Evolutionary conservation across 345 rosid genomes (phyloP).

Genomic region (Brassica nigra): DNA sequence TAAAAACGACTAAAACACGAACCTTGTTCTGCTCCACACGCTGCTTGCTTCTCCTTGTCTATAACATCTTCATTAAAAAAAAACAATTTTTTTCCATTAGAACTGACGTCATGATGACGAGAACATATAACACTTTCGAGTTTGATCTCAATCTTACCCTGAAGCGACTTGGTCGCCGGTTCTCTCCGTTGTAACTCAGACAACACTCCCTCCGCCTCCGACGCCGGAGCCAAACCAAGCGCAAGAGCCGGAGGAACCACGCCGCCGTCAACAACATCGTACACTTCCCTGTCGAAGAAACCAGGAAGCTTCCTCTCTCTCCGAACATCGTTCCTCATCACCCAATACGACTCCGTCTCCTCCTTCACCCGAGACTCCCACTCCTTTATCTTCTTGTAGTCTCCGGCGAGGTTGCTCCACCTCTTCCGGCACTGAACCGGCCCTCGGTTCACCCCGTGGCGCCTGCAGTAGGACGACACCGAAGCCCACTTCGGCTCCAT

Average conservation of each 20-base stretch:
- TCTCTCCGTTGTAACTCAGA: constrained; percentile 76
- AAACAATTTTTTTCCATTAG: neutral
- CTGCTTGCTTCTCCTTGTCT: constrained; percentile 55
- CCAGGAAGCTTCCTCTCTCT: constrained; percentile 90
- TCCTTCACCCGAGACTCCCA: constrained; percentile 77
- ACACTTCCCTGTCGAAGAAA: constrained; percentile 90
- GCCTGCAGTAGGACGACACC: constrained; percentile 81
- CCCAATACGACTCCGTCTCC: constrained; percentile 90
- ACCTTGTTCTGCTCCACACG: constrained; percentile 41
- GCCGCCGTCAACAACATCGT: constrained; percentile 75
- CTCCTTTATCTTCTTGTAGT: constrained; percentile 90
- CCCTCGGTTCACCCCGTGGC: constrained; percentile 92
- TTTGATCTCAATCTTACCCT: constrained; percentile 39
- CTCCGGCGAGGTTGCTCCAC: constrained; percentile 99
- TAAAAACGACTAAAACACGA: constrained; percentile 25
- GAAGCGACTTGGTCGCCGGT: constrained; percentile 42
- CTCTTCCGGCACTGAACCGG: constrained; percentile 99
- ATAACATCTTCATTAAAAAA: constrained; percentile 8
- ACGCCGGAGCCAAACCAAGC: constrained; percentile 49
- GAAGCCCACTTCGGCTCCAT: constrained; percentile 95
- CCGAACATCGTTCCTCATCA: constrained; percentile 86
- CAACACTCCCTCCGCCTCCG: constrained; percentile 57
- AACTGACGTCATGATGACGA: neutral
- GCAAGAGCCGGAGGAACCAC: constrained; percentile 40
- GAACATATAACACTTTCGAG: neutral